These are phyloP conservation scores for Schizophyllum amplum DNA, from an alignment of 1,284 basidiomycete genomes.

Conservation along the genomic window DNA sequence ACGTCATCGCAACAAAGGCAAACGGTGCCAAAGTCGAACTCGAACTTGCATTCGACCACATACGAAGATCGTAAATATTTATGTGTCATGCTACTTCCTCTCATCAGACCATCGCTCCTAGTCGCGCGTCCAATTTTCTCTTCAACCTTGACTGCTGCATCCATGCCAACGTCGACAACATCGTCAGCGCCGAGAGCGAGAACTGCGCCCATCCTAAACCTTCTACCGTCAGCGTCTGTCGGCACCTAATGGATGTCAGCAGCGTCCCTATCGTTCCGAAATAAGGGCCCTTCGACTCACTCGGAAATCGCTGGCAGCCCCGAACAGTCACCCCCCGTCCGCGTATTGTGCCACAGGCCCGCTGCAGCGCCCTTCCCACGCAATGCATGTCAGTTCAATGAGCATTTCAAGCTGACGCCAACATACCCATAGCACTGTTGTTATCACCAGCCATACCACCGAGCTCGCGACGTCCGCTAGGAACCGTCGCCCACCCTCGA, in stretches of 20 bases:
- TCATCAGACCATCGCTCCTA: not conserved
- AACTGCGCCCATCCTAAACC: conserved; percentile 70
- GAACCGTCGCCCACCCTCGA: conserved; percentile 55
- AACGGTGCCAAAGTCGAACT: no score
- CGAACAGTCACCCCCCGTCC: conserved; percentile 50
- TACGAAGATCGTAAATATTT: not conserved
- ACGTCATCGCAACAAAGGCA: no score
- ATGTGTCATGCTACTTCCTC: not conserved
- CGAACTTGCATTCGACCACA: not conserved
- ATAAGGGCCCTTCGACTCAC: conserved; percentile 19
- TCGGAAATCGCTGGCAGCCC: conserved; percentile 44
- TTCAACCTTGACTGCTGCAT: conserved; percentile 28
- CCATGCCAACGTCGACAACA: conserved; percentile 56
- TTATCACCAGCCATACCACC: conserved; percentile 61
- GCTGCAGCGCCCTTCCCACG: conserved; percentile 56
- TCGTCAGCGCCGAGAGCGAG: conserved; percentile 51
- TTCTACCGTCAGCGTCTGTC: conserved; percentile 63
- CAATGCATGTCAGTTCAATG: conserved; percentile 1
- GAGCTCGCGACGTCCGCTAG: conserved; percentile 70
- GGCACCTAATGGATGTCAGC: conserved; percentile 38
- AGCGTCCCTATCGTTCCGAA: conserved; percentile 15
- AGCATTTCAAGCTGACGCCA: conserved; percentile 1
- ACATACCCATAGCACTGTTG: conserved; percentile 58
- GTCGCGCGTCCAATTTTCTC: conserved; percentile 25
- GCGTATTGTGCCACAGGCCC: conserved; percentile 55